phyloP scores from a whole-genome alignment of 2,329 filamentous ascomycete genomes.

The Aspergillus uvarum region DNA sequence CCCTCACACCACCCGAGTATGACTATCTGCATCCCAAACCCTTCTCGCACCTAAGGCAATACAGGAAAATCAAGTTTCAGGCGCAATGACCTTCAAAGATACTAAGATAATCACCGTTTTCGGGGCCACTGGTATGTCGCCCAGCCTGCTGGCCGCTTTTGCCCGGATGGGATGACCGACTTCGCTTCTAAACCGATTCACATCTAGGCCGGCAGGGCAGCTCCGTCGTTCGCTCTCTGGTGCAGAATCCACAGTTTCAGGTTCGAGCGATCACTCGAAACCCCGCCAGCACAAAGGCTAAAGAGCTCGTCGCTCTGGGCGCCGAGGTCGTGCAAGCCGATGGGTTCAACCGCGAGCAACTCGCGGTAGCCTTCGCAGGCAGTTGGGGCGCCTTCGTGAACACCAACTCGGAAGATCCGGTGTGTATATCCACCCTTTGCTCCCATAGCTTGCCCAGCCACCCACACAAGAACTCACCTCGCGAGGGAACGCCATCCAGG shows the following conservation, averaged over 20 bases:
- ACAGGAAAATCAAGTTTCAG: no score
- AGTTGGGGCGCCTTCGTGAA: slow-evolving; percentile 27
- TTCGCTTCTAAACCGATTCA: no score
- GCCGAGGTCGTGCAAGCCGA: slow-evolving; percentile 27
- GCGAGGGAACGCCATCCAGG: slow-evolving; percentile 3
- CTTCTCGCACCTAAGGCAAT: no score
- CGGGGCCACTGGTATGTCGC: slow-evolving; percentile 5
- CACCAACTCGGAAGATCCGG: slow-evolving; percentile 25
- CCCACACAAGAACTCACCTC: no score
- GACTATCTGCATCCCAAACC: no score
- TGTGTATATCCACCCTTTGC: slow-evolving; percentile 3
- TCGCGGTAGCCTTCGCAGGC: slow-evolving; percentile 23
- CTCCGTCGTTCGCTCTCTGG: slow-evolving; percentile 28
- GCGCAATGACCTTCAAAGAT: no score
- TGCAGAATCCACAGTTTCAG: slow-evolving; percentile 24
- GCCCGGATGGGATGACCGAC: no score
- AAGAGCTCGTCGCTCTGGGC: slow-evolving; percentile 21
- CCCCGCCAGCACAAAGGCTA: slow-evolving; percentile 21
- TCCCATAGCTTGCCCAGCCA: background rate
- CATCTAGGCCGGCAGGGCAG: slow-evolving; percentile 29
- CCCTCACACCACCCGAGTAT: no score
- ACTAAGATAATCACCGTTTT: slow-evolving; percentile 3
- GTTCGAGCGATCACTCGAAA: slow-evolving; percentile 31
- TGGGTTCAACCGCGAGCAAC: slow-evolving; percentile 19
- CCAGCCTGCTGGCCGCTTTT: no score